Base-by-base conservation (phyloP, 768 basidiomycete genomes). In the Suillus luteus region DNA sequence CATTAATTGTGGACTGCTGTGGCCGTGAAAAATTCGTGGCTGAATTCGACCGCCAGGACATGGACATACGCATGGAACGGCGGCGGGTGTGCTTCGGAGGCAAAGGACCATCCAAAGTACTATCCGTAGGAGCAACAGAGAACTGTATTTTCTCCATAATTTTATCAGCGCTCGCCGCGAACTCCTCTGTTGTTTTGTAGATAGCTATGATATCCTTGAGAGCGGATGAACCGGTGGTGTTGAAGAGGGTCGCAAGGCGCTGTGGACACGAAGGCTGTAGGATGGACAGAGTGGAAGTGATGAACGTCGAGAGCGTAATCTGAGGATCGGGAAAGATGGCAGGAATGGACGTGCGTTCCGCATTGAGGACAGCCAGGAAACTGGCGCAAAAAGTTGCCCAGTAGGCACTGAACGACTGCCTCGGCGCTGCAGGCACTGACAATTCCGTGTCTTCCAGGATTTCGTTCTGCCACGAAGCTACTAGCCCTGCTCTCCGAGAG, bases 301-400 rank as follows among this genome's bases (percentile, higher is more conserved):
- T 88, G 71, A 98, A 89, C 38, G 86, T 81, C 1, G 94, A 90
- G 14, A 97, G 82, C 1, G 91, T 91, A 37, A 79, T 73, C 59
- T 85, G 82, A 9, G 95, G 91, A 71, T 96, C 88, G 1, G 95
- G 93, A 74, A 98, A 98, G 69, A 99, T 95, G 33, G 86, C 82
- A 2, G 91, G 88, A 64, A 96, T 88, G 37, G 88, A 85, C 1
- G 81, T 78, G 46, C 89, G 83, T 74, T 98, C 95, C 12, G 83
- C 81, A 43, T 86, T 83, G 4, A 99, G 79, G 43, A 91, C 77
- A 3, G 81, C 65, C 40, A 90, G 73, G 64, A 98, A 87, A 15
- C 81, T 78, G n/a, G 83, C 71, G 71, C 91, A 94, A 77, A 96
- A 98, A 17, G 79, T 79, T 24, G 85, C 81, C 5, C 96, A 84